Conservation (phyloP, 23 red algal species). For the Cyanidiococcus yangmingshanensis region DNA sequence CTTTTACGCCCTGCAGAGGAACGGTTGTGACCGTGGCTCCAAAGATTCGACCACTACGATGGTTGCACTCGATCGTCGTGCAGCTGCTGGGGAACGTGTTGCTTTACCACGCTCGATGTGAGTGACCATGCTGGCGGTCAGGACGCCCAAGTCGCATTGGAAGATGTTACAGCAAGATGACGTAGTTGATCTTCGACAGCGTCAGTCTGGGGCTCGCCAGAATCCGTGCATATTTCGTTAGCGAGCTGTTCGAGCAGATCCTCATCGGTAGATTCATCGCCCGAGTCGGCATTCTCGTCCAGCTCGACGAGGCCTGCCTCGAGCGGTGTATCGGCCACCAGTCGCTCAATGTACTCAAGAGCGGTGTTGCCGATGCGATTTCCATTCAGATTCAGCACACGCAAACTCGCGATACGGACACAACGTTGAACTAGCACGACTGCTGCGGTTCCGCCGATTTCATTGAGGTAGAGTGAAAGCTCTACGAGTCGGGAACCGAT, state of each 20-base stretch:
- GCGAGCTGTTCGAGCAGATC: not conserved
- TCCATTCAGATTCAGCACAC: slow-evolving; percentile 38
- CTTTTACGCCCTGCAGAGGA: too few relatives aligned
- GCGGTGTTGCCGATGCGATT: slow-evolving; percentile 17
- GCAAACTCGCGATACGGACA: slow-evolving; percentile 22
- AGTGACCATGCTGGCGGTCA: too few relatives aligned
- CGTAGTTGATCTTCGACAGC: not conserved
- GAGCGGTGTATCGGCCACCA: not conserved
- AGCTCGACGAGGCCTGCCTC: not conserved
- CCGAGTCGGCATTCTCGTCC: not conserved
- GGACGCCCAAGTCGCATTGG: not conserved
- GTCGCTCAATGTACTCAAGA: slow-evolving; percentile 6
- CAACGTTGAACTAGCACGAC: slow-evolving; percentile 24
- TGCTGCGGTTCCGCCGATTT: slow-evolving; percentile 8
- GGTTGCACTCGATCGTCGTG: too few relatives aligned
- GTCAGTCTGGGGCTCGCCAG: not conserved
- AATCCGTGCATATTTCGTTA: not conserved
- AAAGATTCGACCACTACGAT: too few relatives aligned
- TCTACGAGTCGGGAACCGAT: slow-evolving; percentile 20
- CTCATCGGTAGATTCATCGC: not conserved
- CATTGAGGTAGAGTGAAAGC: slow-evolving; percentile 34
- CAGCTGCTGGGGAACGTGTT: too few relatives aligned
- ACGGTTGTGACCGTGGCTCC: too few relatives aligned
- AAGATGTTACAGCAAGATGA: not conserved
- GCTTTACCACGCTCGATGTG: too few relatives aligned